Conservation (phyloP, 2,329 filamentous ascomycete genomes). For the Lasiodiplodia theobromae region DNA sequence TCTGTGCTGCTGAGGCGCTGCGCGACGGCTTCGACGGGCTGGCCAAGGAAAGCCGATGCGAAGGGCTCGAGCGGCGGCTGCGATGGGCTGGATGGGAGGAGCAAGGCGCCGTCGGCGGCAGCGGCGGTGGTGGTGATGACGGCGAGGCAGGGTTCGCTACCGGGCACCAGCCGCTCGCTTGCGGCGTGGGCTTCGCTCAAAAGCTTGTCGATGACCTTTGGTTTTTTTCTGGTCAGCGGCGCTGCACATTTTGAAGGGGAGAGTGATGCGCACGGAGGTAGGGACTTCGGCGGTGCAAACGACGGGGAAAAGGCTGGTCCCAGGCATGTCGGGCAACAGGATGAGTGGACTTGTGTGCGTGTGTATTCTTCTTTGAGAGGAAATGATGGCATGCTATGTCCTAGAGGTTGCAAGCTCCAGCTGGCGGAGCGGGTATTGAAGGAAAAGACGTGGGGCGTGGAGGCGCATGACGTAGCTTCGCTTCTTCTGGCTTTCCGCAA, state of each 20-base stretch:
- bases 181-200: neutral
- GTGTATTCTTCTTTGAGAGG: neutral
- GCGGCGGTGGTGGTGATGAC: neutral
- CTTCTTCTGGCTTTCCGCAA: no score
- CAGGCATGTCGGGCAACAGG: neutral
- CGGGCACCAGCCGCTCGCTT: neutral
- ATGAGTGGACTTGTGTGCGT: neutral
- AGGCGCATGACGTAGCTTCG: neutral
- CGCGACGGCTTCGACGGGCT: neutral
- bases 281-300: neutral
- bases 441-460: neutral
- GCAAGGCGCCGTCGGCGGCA: neutral
- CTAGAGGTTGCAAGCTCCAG: neutral
- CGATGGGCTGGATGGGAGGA: neutral
- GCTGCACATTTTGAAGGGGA: neutral
- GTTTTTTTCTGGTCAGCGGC: neutral
- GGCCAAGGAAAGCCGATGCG: no score
- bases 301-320: neutral
- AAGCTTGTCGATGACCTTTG: neutral
- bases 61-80: neutral
- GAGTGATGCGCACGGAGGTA: neutral
- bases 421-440: neutral
- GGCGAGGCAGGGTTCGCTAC: neutral
- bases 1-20: neutral
- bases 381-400: neutral